Evolutionary conservation across 1,284 basidiomycete species (phyloP).

Genomic region (Ganoderma multipileum): DNA sequence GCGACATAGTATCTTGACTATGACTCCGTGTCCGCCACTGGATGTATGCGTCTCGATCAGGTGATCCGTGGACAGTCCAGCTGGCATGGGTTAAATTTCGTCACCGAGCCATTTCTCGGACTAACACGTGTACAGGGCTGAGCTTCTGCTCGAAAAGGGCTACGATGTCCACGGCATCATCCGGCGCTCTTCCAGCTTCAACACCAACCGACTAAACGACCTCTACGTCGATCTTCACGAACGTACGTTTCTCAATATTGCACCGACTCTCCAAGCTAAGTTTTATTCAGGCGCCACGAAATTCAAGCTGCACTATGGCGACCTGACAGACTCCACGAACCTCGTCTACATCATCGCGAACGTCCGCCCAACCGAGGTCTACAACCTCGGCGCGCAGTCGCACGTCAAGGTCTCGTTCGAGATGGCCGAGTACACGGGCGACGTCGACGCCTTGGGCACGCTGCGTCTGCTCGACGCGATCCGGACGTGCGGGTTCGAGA

Average conservation of each 20-base stretch:
- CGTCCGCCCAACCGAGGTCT: constrained; percentile 91
- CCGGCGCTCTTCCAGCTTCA: constrained; percentile 92
- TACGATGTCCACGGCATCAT: constrained; percentile 95
- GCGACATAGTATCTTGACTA: background rate
- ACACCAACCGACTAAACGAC: constrained; percentile 90
- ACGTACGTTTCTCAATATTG: constrained; percentile 8
- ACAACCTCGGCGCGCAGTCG: constrained; percentile 95
- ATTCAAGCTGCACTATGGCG: constrained; percentile 91
- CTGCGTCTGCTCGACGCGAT: constrained; percentile 92
- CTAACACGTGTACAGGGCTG: constrained; percentile 58
- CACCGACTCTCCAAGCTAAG: constrained; percentile 1
- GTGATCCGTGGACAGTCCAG: background rate
- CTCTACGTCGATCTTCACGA: constrained; percentile 89
- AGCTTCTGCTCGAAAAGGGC: constrained; percentile 84
- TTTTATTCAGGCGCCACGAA: constrained; percentile 67
- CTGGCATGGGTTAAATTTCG: background rate
- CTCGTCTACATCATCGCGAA: constrained; percentile 92
- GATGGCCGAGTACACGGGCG: constrained; percentile 96
- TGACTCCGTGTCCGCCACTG: background rate
- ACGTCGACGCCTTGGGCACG: constrained; percentile 91
- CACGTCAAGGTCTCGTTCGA: constrained; percentile 98
- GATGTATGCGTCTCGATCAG: background rate
- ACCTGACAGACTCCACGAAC: constrained; percentile 91
- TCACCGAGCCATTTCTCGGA: too few relatives aligned
- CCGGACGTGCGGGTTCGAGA: constrained; percentile 88